Evolutionary conservation across 176 grass and related monocot genomes (phyloP), one percentile per base, ranked within the genome.

Genomic region (Pontederia paniculata): DNA sequence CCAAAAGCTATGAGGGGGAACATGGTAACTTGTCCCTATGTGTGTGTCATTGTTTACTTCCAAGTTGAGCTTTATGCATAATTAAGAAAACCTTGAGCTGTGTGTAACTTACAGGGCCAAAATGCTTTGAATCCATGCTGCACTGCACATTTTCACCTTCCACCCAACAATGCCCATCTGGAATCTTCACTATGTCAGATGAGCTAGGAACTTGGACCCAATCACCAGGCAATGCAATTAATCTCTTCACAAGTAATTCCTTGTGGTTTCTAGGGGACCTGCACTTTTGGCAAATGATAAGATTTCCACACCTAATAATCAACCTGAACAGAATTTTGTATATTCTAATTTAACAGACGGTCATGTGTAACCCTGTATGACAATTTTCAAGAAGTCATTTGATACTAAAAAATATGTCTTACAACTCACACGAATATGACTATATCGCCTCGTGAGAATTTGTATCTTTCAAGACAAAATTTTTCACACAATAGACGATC

Each of bases 101-200:
- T 37, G 28, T 37, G 8, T 44, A 57, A 52, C 81, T 82, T 95
- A 95, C 81, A 63, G 81, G 66, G 54, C 84, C 84, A 50, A 65
- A 95, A 21, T 28, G 8, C 70, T 76, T 60, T 10, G 81, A 95
- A 76, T 89, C 89, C 70, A 54, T 73, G 52, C 84, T 89, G 54
- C 41, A 1, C 11, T 8, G 19, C 9, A 75, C 44, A 67, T 85
- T 88, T 58, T 85, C 89, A 54, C 89, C 89, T 88, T 95, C 84
- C 17, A 95, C 78, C 84, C 89, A 95, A 65, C 84, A 95, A 70
- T 84, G 81, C 2, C 89, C 89, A 25, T 74, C 56, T 1, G 77
- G 84, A 37, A 95, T 78, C 63, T 79, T 52, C 13, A 72, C 15
- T 72, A 95, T 74, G 48, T 88, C 84, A 28, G 41, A 23, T 11